Evolutionary conservation across 2,329 filamentous ascomycete species (phyloP).

Genomic region (Pseudogymnoascus sp.): DNA sequence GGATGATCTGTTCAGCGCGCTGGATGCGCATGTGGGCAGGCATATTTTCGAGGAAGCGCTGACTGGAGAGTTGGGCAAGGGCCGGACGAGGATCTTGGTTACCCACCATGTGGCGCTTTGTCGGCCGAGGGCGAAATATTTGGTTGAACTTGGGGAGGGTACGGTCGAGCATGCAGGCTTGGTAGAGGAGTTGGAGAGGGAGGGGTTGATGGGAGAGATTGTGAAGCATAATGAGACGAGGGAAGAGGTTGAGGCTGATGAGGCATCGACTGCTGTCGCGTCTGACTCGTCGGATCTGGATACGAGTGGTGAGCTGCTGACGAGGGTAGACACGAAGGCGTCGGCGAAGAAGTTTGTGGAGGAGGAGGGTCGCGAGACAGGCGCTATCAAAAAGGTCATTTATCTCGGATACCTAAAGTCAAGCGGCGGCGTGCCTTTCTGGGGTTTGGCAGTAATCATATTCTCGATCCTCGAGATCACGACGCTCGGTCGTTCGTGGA

Average conservation of each 20-base stretch:
- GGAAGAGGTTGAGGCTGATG: constrained; percentile 41
- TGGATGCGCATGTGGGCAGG: constrained; percentile 73
- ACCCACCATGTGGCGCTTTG: constrained; percentile 73
- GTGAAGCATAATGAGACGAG: constrained; percentile 46
- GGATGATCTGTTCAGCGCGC: constrained; percentile 75
- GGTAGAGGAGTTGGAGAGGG: constrained; percentile 54
- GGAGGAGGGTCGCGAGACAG: constrained; percentile 65
- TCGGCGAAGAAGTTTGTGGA: constrained; percentile 63
- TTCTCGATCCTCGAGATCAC: constrained; percentile 50
- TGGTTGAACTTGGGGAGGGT: constrained; percentile 66
- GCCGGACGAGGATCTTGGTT: constrained; percentile 68
- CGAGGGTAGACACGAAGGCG: constrained; percentile 43
- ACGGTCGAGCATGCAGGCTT: constrained; percentile 55
- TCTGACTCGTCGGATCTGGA: constrained; percentile 43
- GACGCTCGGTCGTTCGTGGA: constrained; percentile 48
- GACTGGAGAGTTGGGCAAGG: constrained; percentile 59
- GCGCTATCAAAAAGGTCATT: constrained; percentile 59
- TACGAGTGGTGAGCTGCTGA: constrained; percentile 38
- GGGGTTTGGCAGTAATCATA: constrained; percentile 45
- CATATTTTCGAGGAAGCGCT: constrained; percentile 73
- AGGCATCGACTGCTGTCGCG: constrained; percentile 46
- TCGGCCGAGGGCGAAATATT: constrained; percentile 62
- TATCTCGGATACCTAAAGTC: constrained; percentile 60
- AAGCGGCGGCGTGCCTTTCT: constrained; percentile 56
- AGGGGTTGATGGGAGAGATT: constrained; percentile 49